Conservation (phyloP, 2,329 filamentous ascomycete species). For the Dothideomycetidae sp. region DNA sequence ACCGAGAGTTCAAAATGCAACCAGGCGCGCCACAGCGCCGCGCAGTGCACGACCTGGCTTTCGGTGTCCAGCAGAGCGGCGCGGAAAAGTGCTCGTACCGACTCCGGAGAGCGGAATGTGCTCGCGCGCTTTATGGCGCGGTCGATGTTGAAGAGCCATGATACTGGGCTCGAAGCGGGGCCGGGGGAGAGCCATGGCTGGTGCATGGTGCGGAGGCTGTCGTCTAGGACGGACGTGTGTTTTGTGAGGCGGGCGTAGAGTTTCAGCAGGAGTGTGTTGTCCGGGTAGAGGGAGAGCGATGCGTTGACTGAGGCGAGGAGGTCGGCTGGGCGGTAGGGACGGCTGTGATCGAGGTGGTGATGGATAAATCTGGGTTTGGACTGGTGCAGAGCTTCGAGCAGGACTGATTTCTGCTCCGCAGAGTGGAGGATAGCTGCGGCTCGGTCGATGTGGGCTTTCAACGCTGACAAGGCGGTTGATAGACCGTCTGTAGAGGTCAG, state of each 20-base stretch:
- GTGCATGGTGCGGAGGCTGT: constrained; percentile 58
- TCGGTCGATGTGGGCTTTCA: constrained; percentile 28
- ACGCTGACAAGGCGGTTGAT: constrained; percentile 21
- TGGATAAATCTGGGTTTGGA: constrained; percentile 51
- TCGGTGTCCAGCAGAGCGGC: constrained; percentile 22
- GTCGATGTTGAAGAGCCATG: constrained; percentile 41
- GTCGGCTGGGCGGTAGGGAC: constrained; percentile 52
- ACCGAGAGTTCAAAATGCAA: constrained; percentile 16
- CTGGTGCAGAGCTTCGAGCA: constrained; percentile 52
- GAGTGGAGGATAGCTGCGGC: constrained; percentile 26
- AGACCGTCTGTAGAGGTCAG: constrained; percentile 34
- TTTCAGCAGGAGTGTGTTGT: constrained; percentile 61
- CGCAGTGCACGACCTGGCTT: constrained; percentile 19
- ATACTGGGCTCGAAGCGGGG: constrained; percentile 27
- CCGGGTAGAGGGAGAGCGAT: constrained; percentile 52
- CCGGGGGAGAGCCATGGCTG: constrained; percentile 25
- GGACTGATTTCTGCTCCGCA: constrained; percentile 20
- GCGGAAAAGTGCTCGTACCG: constrained; percentile 35
- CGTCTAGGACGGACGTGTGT: constrained; percentile 59
- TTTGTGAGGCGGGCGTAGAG: constrained; percentile 51
- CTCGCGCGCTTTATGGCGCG: constrained; percentile 35
- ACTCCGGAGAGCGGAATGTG: constrained; percentile 16
- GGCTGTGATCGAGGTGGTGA: constrained; percentile 46
- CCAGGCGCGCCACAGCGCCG: constrained; percentile 19
- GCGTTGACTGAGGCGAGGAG: constrained; percentile 47